Evolutionary conservation across 108 stramenopile genomes (phyloP).

Genomic region (Nitzschia palea): DNA sequence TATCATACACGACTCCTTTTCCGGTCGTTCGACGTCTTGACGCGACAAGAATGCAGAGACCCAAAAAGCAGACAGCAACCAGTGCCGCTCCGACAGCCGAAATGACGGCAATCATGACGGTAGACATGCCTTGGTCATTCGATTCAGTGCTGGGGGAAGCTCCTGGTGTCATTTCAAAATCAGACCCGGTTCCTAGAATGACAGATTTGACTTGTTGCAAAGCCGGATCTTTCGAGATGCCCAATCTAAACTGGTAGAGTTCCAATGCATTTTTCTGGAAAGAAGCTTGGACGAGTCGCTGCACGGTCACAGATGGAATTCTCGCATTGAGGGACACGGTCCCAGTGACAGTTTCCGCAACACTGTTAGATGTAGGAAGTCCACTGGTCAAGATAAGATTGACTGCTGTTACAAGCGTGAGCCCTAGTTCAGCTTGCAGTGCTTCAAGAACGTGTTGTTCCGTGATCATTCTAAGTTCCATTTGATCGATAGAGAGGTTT

Average conservation of each 20-base stretch:
- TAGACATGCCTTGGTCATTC: background rate
- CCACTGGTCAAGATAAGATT: conserved; percentile 6
- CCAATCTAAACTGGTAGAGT: conserved; percentile 13
- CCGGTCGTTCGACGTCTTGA: no score
- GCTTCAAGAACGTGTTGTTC: conserved; percentile 19
- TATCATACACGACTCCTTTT: no score
- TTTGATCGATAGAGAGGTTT: background rate
- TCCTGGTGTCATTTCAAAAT: background rate
- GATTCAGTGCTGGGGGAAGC: background rate
- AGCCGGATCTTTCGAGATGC: conserved; percentile 15
- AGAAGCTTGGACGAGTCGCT: conserved; percentile 1
- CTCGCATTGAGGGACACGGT: background rate
- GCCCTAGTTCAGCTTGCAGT: conserved; percentile 12
- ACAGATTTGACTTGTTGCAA: conserved; percentile 3
- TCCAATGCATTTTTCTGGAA: conserved; percentile 27
- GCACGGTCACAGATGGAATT: background rate
- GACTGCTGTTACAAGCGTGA: background rate
- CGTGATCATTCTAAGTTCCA: conserved; percentile 12
- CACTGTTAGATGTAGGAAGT: conserved; percentile 5
- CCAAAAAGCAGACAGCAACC: conserved; percentile 13
- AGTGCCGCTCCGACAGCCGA: conserved; percentile 7
- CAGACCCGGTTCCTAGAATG: background rate
- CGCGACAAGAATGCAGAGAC: conserved; percentile 14
- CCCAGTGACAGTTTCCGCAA: background rate
- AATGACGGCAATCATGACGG: conserved; percentile 14